phyloP scores from a whole-genome alignment of 306 rosid genomes.

The Acacia crassicarpa region DNA sequence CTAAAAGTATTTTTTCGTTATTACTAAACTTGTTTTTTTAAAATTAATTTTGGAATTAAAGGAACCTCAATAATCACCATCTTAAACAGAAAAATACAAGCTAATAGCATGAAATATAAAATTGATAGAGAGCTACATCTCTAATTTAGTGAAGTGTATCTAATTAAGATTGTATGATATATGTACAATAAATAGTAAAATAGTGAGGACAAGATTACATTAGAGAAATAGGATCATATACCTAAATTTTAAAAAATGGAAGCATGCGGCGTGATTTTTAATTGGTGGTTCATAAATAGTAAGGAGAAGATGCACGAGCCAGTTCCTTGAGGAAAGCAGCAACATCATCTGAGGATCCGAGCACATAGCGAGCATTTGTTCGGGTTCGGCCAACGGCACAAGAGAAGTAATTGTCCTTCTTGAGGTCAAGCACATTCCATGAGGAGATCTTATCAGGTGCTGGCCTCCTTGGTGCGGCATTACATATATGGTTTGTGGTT shows the following conservation, averaged over 20 bases:
- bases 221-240: neutral
- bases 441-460: constrained; percentile 78
- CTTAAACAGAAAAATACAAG: neutral
- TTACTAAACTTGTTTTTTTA: neutral
- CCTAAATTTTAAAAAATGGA: constrained; percentile 20
- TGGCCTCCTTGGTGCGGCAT: constrained; percentile 39
- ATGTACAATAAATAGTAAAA: constrained; percentile 27
- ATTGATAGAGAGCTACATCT: neutral
- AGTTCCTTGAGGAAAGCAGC: constrained; percentile 67
- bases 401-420: constrained; percentile 90
- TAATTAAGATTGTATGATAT: neutral
- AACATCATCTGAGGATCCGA: constrained; percentile 72
- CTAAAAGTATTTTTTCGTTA: neutral
- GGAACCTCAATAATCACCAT: neutral
- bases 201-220: neutral
- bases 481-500: constrained; percentile 43
- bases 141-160: neutral
- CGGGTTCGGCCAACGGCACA: constrained; percentile 84
- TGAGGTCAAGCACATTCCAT: constrained; percentile 92
- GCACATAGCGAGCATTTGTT: constrained; percentile 72
- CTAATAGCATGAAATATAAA: neutral
- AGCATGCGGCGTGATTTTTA: neutral
- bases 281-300: constrained; percentile 6
- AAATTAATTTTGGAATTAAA: neutral
- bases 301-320: constrained; percentile 36